These are phyloP conservation scores for Ruellia speciosa DNA, from an alignment of 305 asterid species.

Conservation along the genomic window DNA sequence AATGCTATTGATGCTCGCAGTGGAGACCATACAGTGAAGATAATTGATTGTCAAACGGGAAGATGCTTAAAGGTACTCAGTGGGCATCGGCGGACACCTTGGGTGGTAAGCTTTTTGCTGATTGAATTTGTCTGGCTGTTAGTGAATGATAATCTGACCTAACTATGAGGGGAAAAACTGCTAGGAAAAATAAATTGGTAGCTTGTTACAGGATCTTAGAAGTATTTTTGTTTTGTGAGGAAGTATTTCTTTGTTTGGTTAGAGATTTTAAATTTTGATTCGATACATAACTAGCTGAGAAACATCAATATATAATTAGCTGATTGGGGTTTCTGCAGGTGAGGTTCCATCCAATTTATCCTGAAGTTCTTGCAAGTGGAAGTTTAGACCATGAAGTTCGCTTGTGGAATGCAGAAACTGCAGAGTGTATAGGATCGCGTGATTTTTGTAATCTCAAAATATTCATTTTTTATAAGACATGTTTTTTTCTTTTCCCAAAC, in stretches of 20 bases:
- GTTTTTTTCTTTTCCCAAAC: slow-evolving; percentile 3
- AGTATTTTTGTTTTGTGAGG: neutral
- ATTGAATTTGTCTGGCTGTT: slow-evolving; percentile 12
- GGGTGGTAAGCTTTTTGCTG: slow-evolving; percentile 78
- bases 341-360: slow-evolving; percentile 83
- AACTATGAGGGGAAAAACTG: too few relatives aligned
- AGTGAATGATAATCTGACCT: too few relatives aligned
- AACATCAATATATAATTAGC: slow-evolving; percentile 21
- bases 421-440: slow-evolving; percentile 82
- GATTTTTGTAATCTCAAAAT: slow-evolving; percentile 63
- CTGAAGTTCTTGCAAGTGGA: slow-evolving; percentile 92
- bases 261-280: neutral
- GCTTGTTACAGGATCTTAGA: too few relatives aligned
- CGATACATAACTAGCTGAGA: too few relatives aligned
- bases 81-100: slow-evolving; percentile 97
- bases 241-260: neutral
- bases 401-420: slow-evolving; percentile 78
- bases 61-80: slow-evolving; percentile 83
- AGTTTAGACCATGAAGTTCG: slow-evolving; percentile 97
- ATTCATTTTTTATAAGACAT: neutral
- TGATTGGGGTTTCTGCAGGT: slow-evolving; percentile 49
- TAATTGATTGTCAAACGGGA: slow-evolving; percentile 84
- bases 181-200: too few relatives aligned
- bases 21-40: slow-evolving; percentile 96
- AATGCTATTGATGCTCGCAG: slow-evolving; percentile 37